Evolutionary conservation across 331 rosid genomes (phyloP).

Genomic region (Cydonia oblonga): DNA sequence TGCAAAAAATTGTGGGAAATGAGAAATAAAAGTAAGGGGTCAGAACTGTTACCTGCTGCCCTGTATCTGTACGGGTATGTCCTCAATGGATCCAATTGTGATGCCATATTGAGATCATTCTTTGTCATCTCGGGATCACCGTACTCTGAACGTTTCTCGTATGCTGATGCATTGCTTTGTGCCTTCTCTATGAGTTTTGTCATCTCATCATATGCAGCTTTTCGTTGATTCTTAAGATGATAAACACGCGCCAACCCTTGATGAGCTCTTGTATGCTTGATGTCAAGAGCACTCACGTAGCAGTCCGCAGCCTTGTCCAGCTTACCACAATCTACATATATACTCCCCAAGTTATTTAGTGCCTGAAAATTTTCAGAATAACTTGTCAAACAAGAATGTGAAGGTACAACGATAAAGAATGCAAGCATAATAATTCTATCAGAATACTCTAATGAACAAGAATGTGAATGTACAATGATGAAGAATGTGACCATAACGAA

Average conservation of each 20-base stretch:
- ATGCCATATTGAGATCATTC: conserved; percentile 58
- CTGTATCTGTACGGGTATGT: conserved; percentile 77
- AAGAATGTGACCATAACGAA: background rate
- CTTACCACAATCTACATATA: conserved; percentile 59
- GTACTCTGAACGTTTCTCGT: conserved; percentile 80
- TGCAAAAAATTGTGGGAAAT: background rate
- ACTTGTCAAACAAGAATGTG: conserved; percentile 12
- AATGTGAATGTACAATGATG: background rate
- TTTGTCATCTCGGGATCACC: conserved; percentile 63
- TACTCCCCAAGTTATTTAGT: conserved; percentile 66
- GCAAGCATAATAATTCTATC: background rate
- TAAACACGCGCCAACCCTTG: conserved; percentile 79
- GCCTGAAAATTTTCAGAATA: conserved; percentile 47
- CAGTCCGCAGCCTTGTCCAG: conserved; percentile 63
- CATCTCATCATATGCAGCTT: conserved; percentile 79
- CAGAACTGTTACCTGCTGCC: conserved; percentile 58
- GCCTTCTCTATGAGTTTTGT: conserved; percentile 67
- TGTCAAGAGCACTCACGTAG: conserved; percentile 69
- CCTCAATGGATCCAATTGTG: conserved; percentile 62
- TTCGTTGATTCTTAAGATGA: conserved; percentile 55
- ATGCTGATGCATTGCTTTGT: conserved; percentile 59
- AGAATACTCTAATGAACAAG: conserved; percentile 13
- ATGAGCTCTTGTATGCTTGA: conserved; percentile 84
- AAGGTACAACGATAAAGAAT: background rate
- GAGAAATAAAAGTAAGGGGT: background rate